Conservation (phyloP, 73 alveolate species). For the Paramecium primaurelia region DNA sequence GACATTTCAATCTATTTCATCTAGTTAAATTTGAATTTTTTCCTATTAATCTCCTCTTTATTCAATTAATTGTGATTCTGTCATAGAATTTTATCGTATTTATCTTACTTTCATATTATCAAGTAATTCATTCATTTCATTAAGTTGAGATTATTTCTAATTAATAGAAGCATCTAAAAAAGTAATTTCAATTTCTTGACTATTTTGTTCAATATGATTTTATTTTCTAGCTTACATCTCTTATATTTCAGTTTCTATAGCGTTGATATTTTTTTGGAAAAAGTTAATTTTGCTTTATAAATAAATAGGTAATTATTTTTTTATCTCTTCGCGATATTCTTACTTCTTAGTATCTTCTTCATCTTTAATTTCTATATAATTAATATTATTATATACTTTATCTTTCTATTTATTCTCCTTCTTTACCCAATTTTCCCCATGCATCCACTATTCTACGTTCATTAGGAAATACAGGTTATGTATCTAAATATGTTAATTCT, state of each 20-base stretch:
- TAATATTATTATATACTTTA: slow-evolving; percentile 34
- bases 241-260: background rate
- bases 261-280: background rate
- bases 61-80: background rate
- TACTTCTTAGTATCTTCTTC: background rate
- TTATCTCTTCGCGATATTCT: background rate
- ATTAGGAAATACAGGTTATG: slow-evolving; percentile 91
- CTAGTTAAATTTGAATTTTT: background rate
- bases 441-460: slow-evolving; percentile 96
- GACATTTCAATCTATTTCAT: background rate
- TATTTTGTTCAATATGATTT: background rate
- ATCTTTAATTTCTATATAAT: background rate
- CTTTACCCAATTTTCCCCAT: slow-evolving; percentile 86
- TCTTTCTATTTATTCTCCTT: slow-evolving; percentile 90
- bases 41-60: background rate
- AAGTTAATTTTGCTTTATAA: background rate
- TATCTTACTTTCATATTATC: slow-evolving; percentile 9
- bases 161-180: background rate
- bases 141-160: background rate
- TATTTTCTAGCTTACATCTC: background rate
- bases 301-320: background rate
- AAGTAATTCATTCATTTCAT: background rate
- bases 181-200: background rate
- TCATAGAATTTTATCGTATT: background rate
- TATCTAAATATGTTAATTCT: slow-evolving; percentile 87